phyloP scores from a whole-genome alignment of 2,329 filamentous ascomycete genomes.

The Diaporthe citrichinensis region DNA sequence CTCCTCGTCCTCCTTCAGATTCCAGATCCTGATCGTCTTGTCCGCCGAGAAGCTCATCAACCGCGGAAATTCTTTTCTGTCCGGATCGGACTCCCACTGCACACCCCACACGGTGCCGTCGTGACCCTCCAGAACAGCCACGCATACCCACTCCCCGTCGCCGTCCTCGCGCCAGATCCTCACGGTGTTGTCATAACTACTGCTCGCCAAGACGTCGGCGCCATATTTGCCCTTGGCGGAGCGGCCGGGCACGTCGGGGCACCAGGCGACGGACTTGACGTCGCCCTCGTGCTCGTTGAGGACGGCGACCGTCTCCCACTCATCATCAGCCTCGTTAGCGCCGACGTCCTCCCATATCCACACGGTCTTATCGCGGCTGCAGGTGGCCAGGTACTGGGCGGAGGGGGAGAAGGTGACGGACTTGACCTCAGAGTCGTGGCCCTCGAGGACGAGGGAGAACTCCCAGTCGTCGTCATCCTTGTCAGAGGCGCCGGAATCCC shows the following conservation, averaged over 20 bases:
- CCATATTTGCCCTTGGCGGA: conserved; percentile 63
- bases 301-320: conserved; percentile 97
- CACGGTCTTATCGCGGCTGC: conserved; percentile 91
- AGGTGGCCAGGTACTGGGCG: conserved; percentile 87
- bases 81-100: conserved; percentile 73
- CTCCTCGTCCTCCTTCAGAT: conserved; percentile 70
- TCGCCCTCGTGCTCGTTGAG: conserved; percentile 95
- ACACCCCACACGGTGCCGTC: conserved; percentile 91
- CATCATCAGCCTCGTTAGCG: conserved; percentile 82
- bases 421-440: conserved; percentile 96
- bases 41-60: conserved; percentile 91
- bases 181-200: conserved; percentile 95
- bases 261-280: conserved; percentile 95
- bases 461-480: conserved; percentile 80
- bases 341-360: conserved; percentile 99
- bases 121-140: conserved; percentile 85
- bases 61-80: conserved; percentile 65
- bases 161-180: conserved; percentile 90
- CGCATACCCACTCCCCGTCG: conserved; percentile 92
- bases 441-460: conserved; percentile 91
- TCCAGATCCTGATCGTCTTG: conserved; percentile 84
- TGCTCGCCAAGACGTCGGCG: conserved; percentile 84
- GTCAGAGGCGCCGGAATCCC: conserved; percentile 55
- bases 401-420: conserved; percentile 80
- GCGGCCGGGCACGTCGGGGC: conserved; percentile 74